These are phyloP conservation scores for Zygosaccharomyces lentus DNA, from an alignment of 805 yeast genomes.

Conservation along the genomic window DNA sequence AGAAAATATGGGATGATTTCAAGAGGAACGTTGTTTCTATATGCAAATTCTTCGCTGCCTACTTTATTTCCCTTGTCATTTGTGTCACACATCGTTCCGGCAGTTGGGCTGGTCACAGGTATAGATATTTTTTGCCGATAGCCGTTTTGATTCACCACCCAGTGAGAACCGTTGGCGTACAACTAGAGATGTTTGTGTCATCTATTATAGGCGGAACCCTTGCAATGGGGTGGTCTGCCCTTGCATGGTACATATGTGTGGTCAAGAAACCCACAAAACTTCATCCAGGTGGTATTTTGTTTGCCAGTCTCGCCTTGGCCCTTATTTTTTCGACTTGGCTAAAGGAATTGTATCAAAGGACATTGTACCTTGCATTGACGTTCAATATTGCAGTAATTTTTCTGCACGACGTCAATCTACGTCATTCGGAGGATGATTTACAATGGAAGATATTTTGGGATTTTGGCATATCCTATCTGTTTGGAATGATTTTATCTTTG, in stretches of 20 bases:
- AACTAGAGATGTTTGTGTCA: constrained; percentile 41
- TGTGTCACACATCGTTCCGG: constrained; percentile 39
- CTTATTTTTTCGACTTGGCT: constrained; percentile 40
- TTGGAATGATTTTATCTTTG: constrained; percentile 41
- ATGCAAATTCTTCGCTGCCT: constrained; percentile 39
- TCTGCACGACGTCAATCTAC: constrained; percentile 30
- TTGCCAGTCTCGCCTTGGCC: constrained; percentile 40
- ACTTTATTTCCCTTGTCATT: constrained; percentile 37
- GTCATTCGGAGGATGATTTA: constrained; percentile 15
- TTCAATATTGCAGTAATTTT: constrained; percentile 39
- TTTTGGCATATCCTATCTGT: constrained; percentile 42
- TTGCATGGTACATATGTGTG: constrained; percentile 41
- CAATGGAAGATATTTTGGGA: constrained; percentile 40
- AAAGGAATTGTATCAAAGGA: constrained; percentile 39
- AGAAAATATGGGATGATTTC: constrained; percentile 4
- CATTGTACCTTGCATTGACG: constrained; percentile 37
- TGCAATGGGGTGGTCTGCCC: constrained; percentile 44
- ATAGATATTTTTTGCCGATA: constrained; percentile 40
- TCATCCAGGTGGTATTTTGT: constrained; percentile 46
- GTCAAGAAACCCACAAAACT: constrained; percentile 39
- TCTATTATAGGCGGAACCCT: constrained; percentile 40
- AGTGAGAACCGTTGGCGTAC: constrained; percentile 44
- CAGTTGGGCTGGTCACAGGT: constrained; percentile 40
- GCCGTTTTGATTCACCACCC: constrained; percentile 46
- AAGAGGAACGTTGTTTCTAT: constrained; percentile 9